Evolutionary conservation across 352 stramenopile species (phyloP).

Genomic region (Phytophthora pini): DNA sequence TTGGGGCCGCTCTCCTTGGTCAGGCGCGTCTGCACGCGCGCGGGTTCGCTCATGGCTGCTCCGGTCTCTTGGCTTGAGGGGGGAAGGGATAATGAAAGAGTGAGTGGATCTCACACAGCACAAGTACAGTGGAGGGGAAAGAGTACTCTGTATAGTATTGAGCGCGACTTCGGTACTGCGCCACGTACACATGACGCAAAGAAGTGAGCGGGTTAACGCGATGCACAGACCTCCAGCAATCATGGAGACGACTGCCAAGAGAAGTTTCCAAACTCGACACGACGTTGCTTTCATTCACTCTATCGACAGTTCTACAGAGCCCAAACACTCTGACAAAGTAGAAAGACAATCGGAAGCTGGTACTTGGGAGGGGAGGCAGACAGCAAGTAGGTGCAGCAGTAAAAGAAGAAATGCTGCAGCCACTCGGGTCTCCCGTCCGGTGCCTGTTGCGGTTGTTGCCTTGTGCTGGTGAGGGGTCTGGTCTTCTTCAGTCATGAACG

Average conservation of each 20-base stretch:
- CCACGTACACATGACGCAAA: not conserved
- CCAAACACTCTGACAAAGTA: conserved; percentile 1
- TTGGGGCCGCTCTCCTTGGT: conserved; percentile 78
- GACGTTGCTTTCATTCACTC: conserved; percentile 13
- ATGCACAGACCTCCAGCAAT: conserved; percentile 2
- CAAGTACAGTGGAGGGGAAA: not conserved
- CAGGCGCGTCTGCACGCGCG: conserved; percentile 79
- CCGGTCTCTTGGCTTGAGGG: not conserved
- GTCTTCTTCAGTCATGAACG: conserved; percentile 9
- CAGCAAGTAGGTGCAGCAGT: conserved; percentile 10
- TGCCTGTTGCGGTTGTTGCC: conserved; percentile 25
- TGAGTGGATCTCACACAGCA: conserved; percentile 17
- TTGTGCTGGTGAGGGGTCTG: conserved; percentile 22
- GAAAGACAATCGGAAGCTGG: conserved; percentile 20
- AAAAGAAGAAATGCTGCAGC: conserved; percentile 7
- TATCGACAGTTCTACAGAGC: conserved; percentile 28
- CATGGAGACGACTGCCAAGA: conserved; percentile 8
- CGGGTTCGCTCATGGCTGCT: conserved; percentile 39
- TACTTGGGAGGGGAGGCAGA: conserved; percentile 24
- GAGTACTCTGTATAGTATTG: no score
- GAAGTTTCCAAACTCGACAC: conserved; percentile 16
- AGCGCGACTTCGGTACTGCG: no score
- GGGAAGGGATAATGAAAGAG: conserved; percentile 24
- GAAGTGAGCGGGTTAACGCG: not conserved
- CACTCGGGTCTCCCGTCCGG: conserved; percentile 31